phyloP scores from a whole-genome alignment of 2,329 filamentous ascomycete species.

The Epicoccum nigrum region DNA sequence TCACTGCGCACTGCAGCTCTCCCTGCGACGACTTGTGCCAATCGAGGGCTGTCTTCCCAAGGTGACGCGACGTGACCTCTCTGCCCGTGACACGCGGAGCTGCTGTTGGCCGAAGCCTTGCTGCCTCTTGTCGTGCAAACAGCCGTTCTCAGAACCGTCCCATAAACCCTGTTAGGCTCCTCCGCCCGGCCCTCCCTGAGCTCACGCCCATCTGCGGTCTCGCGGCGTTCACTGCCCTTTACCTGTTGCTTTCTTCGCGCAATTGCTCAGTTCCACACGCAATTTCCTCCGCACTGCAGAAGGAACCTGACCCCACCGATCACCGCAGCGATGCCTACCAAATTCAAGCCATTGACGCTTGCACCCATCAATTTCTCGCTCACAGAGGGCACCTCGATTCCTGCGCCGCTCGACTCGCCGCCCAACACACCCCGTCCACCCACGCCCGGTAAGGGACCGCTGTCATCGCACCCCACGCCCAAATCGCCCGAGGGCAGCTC shows the following conservation, averaged over 20 bases:
- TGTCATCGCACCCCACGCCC: constrained; percentile 51
- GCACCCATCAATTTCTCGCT: constrained; percentile 51
- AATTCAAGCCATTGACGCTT: constrained; percentile 47
- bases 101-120: constrained; percentile 6
- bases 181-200: constrained; percentile 41
- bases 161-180: constrained; percentile 30
- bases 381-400: constrained; percentile 51
- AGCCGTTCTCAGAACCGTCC: constrained; percentile 16
- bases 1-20: constrained; percentile 1
- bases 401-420: constrained; percentile 49
- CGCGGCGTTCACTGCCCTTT: constrained; percentile 20
- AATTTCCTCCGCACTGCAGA: constrained; percentile 16
- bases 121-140: constrained; percentile 22
- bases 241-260: constrained; percentile 23
- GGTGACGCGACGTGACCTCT: constrained; percentile 4
- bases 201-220: constrained; percentile 28
- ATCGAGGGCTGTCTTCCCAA: constrained; percentile 1
- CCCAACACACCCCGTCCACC: constrained; percentile 47
- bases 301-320: constrained; percentile 1
- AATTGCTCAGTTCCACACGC: constrained; percentile 21
- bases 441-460: constrained; percentile 47
- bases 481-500: constrained; percentile 29
- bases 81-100: constrained; percentile 1
- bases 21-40: not conserved
- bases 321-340: constrained; percentile 35